These are phyloP conservation scores for Waltergamsia citrina DNA, from an alignment of 2,329 filamentous ascomycete genomes.

Conservation along the genomic window DNA sequence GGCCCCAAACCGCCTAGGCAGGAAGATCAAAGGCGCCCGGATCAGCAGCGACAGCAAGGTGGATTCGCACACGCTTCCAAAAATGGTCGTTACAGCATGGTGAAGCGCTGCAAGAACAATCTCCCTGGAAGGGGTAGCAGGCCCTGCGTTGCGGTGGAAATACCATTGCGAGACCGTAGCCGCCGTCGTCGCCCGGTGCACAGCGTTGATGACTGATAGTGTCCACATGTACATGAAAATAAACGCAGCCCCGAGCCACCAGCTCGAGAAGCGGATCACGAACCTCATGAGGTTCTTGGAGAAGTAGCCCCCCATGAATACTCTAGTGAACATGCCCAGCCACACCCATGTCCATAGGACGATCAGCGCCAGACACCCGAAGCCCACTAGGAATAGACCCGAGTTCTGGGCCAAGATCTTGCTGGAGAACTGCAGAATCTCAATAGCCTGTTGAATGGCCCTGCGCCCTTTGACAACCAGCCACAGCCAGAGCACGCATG, in stretches of 20 bases:
- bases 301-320: conserved; percentile 89
- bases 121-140: conserved; percentile 66
- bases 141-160: conserved; percentile 81
- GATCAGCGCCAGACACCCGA: conserved; percentile 64
- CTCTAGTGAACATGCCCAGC: conserved; percentile 91
- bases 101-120: conserved; percentile 75
- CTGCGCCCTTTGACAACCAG: conserved; percentile 72
- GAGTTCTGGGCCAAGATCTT: conserved; percentile 80
- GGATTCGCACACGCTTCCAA: conserved; percentile 85
- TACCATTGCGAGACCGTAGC: conserved; percentile 99
- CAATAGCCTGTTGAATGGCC: conserved; percentile 72
- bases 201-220: conserved; percentile 72
- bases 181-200: conserved; percentile 85
- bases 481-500: conserved; percentile 73
- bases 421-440: conserved; percentile 86
- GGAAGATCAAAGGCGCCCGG: conserved; percentile 72
- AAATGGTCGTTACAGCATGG: conserved; percentile 78
- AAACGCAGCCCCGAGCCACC: conserved; percentile 93
- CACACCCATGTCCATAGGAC: conserved; percentile 92
- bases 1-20: conserved; percentile 59
- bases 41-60: conserved; percentile 74
- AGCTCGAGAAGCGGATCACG: conserved; percentile 78
- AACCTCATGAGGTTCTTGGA: conserved; percentile 54
- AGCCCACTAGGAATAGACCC: conserved; percentile 73
- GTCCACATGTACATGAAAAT: conserved; percentile 95